These are phyloP conservation scores for Sarocladiaceae sp. DNA, from an alignment of 2,329 filamentous ascomycete species.

Conservation along the genomic window DNA sequence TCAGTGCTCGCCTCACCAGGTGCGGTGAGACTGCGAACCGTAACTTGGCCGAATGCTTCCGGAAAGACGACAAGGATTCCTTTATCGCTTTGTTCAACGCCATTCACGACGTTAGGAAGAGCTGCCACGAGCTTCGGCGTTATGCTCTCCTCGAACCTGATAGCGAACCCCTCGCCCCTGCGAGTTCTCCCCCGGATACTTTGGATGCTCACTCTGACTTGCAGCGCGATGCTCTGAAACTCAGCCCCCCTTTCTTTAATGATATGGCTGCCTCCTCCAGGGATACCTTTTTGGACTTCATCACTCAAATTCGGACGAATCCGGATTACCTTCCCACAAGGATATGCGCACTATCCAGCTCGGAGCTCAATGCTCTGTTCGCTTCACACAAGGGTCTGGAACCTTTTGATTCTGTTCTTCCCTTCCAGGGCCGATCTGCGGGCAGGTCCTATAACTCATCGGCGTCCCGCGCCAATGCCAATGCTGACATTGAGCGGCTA, in stretches of 20 bases:
- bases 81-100: slow-evolving; percentile 72
- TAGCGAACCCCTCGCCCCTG: slow-evolving; percentile 50
- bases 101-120: slow-evolving; percentile 71
- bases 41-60: slow-evolving; percentile 71
- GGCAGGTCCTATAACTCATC: slow-evolving; percentile 38
- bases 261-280: slow-evolving; percentile 71
- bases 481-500: slow-evolving; percentile 68
- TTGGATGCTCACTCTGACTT: slow-evolving; percentile 40
- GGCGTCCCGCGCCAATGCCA: slow-evolving; percentile 41
- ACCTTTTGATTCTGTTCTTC: slow-evolving; percentile 75
- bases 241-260: slow-evolving; percentile 54
- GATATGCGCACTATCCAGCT: slow-evolving; percentile 65
- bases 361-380: slow-evolving; percentile 72
- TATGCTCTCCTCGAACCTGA: slow-evolving; percentile 69
- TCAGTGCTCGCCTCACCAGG: slow-evolving; percentile 67
- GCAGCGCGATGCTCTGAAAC: slow-evolving; percentile 23
- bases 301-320: slow-evolving; percentile 78
- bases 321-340: slow-evolving; percentile 81
- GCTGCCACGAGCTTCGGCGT: slow-evolving; percentile 64
- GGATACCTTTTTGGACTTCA: slow-evolving; percentile 69
- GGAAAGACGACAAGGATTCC: slow-evolving; percentile 69
- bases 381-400: slow-evolving; percentile 74
- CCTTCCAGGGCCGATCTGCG: slow-evolving; percentile 53
- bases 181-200: slow-evolving; percentile 39
- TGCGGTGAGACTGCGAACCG: slow-evolving; percentile 69